These are phyloP conservation scores for Fusarium subtropicale DNA, from an alignment of 2,329 filamentous ascomycete genomes.

Conservation along the genomic window DNA sequence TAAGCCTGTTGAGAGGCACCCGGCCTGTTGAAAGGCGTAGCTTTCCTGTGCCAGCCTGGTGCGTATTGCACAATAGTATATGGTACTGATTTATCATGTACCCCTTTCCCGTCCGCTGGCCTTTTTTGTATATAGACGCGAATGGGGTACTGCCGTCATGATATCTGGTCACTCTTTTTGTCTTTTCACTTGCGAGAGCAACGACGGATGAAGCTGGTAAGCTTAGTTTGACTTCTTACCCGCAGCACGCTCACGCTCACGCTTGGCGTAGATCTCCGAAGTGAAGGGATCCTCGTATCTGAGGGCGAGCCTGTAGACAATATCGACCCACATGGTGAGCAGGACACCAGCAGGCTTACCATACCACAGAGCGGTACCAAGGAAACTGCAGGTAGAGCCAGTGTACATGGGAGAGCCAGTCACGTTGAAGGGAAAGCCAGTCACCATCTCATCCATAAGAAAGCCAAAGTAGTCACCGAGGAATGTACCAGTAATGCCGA, in stretches of 20 bases:
- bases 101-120: background rate
- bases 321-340: constrained; percentile 78
- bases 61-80: constrained; percentile 30
- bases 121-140: background rate
- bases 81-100: constrained; percentile 9
- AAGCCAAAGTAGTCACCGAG: constrained; percentile 99
- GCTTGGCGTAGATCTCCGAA: constrained; percentile 89
- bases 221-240: constrained; percentile 65
- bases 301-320: constrained; percentile 84
- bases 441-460: constrained; percentile 94
- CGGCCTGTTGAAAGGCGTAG: constrained; percentile 48
- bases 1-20: constrained; percentile 47
- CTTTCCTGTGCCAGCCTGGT: constrained; percentile 38
- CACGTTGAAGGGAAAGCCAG: constrained; percentile 95
- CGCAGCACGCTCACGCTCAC: constrained; percentile 69
- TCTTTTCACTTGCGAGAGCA: constrained; percentile 21
- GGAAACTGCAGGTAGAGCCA: constrained; percentile 90
- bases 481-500: constrained; percentile 96
- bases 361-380: constrained; percentile 85
- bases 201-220: background rate
- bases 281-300: constrained; percentile 96
- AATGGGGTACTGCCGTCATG: background rate
- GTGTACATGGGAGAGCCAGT: constrained; percentile 96
- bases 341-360: constrained; percentile 89
- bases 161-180: constrained; percentile 8